Conservation (phyloP, 2,329 filamentous ascomycete genomes). For the Aspergillus ruber region DNA sequence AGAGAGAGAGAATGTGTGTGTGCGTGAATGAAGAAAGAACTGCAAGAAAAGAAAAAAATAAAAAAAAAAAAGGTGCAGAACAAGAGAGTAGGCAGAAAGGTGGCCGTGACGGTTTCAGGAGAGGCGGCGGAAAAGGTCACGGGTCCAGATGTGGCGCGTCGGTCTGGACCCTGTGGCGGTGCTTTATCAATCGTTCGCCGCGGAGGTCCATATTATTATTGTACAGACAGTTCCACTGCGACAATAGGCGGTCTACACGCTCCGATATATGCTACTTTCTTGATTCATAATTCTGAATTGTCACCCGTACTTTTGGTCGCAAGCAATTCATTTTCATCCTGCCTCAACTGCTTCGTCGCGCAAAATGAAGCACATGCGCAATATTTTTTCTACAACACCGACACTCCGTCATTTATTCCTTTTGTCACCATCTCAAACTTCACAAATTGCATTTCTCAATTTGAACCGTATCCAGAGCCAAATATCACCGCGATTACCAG, state of each 20-base stretch:
- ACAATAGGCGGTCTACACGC: too few species aligned
- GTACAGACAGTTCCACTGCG: too few species aligned
- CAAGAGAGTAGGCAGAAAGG: not conserved
- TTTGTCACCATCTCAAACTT: slow-evolving; percentile 10
- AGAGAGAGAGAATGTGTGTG: not conserved
- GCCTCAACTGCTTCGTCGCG: too few species aligned
- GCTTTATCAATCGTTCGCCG: not conserved
- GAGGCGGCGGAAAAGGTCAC: not conserved
- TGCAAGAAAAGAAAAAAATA: not conserved
- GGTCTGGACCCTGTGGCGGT: not conserved
- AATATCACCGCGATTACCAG: slow-evolving; percentile 11
- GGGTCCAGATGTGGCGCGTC: slow-evolving; percentile 2
- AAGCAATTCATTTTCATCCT: too few species aligned
- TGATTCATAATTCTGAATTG: too few species aligned
- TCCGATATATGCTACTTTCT: too few species aligned
- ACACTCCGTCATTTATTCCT: slow-evolving; percentile 26
- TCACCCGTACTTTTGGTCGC: too few species aligned
- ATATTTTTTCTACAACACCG: slow-evolving; percentile 26
- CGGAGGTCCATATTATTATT: too few species aligned
- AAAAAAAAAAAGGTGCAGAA: not conserved
- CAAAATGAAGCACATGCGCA: slow-evolving; percentile 28
- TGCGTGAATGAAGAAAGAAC: not conserved
- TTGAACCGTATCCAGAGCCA: slow-evolving; percentile 5
- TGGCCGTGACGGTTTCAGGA: not conserved
- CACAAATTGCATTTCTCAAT: slow-evolving; percentile 10